Evolutionary conservation across 192 early-diverging fungal genomes (phyloP).

Genomic region (Oehlia diaphana): DNA sequence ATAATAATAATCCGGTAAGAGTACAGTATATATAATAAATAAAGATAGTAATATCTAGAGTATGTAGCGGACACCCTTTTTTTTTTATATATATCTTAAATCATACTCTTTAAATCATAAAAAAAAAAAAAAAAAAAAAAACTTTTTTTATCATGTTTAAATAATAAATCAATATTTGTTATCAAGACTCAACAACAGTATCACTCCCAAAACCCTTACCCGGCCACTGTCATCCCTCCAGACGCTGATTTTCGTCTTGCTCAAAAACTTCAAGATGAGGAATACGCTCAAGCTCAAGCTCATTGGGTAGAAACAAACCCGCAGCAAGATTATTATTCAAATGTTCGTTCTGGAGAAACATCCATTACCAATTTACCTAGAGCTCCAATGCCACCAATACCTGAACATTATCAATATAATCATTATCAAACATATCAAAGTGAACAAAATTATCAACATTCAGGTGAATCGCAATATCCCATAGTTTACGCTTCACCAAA

Average conservation of each 20-base stretch:
- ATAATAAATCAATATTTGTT: neutral
- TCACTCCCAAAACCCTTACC: slow-evolving; percentile 26
- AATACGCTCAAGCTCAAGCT: neutral
- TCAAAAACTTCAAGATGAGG: slow-evolving; percentile 29
- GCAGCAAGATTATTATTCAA: neutral
- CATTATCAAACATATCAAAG: slow-evolving; percentile 18
- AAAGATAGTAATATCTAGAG: no score
- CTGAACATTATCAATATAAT: slow-evolving; percentile 29
- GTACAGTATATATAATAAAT: no score
- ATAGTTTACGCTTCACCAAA: slow-evolving; percentile 25
- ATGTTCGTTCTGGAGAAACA: neutral
- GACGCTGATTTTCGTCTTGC: slow-evolving; percentile 25
- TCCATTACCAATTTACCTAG: neutral
- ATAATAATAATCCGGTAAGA: no score
- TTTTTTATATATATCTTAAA: no score
- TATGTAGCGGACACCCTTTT: no score
- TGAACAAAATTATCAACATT: neutral
- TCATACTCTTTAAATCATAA: no score
- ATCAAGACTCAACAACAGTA: slow-evolving; percentile 12
- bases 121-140: no score
- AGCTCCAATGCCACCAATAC: slow-evolving; percentile 21
- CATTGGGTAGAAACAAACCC: slow-evolving; percentile 15
- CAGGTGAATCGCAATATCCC: neutral
- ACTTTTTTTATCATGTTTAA: neutral
- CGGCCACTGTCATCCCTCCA: slow-evolving; percentile 15